phyloP scores from a whole-genome alignment of 1,139 yeast species.

The Blastobotrys arbuscula region DNA sequence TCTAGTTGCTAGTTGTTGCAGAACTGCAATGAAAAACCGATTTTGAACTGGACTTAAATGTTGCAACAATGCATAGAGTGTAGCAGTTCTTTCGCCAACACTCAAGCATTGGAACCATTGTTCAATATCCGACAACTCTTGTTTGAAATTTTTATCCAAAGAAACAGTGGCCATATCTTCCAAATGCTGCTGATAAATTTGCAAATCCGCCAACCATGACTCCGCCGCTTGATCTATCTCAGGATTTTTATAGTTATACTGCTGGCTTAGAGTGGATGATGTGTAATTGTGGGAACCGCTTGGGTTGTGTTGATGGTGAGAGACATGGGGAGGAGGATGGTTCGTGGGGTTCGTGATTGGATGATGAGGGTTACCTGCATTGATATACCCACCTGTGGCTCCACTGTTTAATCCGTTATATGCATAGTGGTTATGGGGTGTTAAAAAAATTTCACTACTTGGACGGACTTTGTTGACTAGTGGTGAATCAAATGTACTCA shows the following conservation, averaged over 20 bases:
- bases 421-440: constrained; percentile 12
- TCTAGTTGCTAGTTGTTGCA: constrained; percentile 31
- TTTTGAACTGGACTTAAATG: constrained; percentile 37
- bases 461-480: constrained; percentile 26
- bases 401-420: not conserved
- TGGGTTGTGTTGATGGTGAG: not conserved
- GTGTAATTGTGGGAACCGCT: not conserved
- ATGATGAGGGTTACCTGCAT: constrained; percentile 2
- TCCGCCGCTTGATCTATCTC: constrained; percentile 28
- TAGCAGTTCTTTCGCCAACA: constrained; percentile 38
- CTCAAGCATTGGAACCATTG: constrained; percentile 36
- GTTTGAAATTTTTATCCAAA: constrained; percentile 27
- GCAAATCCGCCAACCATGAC: constrained; percentile 34
- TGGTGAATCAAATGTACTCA: constrained; percentile 23
- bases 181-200: constrained; percentile 31
- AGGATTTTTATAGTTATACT: constrained; percentile 6
- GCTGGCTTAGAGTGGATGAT: not conserved
- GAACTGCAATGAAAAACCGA: constrained; percentile 35
- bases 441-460: constrained; percentile 27
- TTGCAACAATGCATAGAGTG: constrained; percentile 35
- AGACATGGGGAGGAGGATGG: not conserved
- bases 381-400: not conserved
- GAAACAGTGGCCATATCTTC: constrained; percentile 36
- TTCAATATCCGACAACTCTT: constrained; percentile 31
- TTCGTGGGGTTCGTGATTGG: not conserved